Base-by-base conservation (phyloP, 176 grass and related monocot species). In the Puya raimondii region DNA sequence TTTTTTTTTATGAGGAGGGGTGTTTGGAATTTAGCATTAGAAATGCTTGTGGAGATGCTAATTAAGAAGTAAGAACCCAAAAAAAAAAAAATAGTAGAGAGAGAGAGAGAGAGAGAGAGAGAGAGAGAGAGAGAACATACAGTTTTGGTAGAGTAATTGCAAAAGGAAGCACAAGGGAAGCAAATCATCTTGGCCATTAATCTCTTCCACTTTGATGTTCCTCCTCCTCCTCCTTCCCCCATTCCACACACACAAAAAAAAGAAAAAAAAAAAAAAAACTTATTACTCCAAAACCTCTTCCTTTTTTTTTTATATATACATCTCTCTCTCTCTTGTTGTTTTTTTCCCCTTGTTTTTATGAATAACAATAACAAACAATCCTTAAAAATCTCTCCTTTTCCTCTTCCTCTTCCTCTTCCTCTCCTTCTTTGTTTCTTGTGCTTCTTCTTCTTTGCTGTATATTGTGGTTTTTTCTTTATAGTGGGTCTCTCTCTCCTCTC, bases 151-250 rank as follows among this genome's bases (percentile, higher is more conserved):
- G 70, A 65, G 48, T 81, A 72, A 71, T 83, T 69, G 65, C 85
- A 85, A 76, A 88, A 85, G 73, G 76, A 80, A 64, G 82, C 85
- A 68, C 85, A 92, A 42, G 85, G 78, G 50, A 92, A 72, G 11
- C 82, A 75, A 80, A 92, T 86, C n/a, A 75, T 72, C 76, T 81
- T 92, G 70, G 83, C 80, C 8, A 85, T 80, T 49, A 80, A 79
- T 81, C 73, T 75, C 52, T 86, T 79, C 89, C 86, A 88, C 72
- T 77, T 65, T 53, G 75, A 26, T 11, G 81, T 75, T 70, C 47
- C 82, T n/a, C 86, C 83, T n/a, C 72, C 76, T 11, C 72, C 63
- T 50, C 50, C 51, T 64, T 25, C 21, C 23, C 51, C 64, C 48
- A 78, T 67, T 78, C 23, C 25, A 26, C 25, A 26, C n/a, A 26